Conservation (phyloP, 768 basidiomycete species). For the Psilocybe tampanensis region DNA sequence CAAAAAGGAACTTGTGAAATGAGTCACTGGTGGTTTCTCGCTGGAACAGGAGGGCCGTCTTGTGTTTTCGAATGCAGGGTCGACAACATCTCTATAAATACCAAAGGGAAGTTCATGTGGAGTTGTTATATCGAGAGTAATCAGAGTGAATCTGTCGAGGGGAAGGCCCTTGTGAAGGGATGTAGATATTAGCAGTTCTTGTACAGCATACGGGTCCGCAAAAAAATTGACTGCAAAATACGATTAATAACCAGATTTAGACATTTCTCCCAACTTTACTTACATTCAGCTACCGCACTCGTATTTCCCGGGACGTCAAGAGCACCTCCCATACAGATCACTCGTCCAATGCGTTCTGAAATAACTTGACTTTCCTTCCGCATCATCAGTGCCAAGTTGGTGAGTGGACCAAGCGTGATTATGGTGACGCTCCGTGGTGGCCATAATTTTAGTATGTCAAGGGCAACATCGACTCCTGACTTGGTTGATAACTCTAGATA, state of each 20-base stretch:
- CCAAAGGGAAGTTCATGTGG: slow-evolving; percentile 78
- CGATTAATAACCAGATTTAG: neutral
- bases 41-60: slow-evolving; percentile 44
- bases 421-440: slow-evolving; percentile 65
- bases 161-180: slow-evolving; percentile 49
- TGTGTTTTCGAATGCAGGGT: slow-evolving; percentile 59
- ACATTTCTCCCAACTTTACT: slow-evolving; percentile 24
- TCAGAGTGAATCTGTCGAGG: slow-evolving; percentile 64
- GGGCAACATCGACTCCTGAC: slow-evolving; percentile 54
- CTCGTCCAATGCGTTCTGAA: slow-evolving; percentile 61
- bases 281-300: slow-evolving; percentile 82
- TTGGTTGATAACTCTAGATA: slow-evolving; percentile 49
- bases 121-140: slow-evolving; percentile 85
- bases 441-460: slow-evolving; percentile 53
- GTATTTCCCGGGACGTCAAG: slow-evolving; percentile 91
- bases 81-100: slow-evolving; percentile 57
- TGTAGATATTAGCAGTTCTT: slow-evolving; percentile 57
- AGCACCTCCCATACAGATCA: slow-evolving; percentile 93
- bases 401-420: slow-evolving; percentile 75
- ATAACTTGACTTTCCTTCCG: slow-evolving; percentile 55
- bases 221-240: slow-evolving; percentile 78
- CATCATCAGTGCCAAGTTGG: slow-evolving; percentile 75
- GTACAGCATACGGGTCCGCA: slow-evolving; percentile 85
- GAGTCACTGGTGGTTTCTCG: slow-evolving; percentile 61
- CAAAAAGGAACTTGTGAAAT: slow-evolving; percentile 82